Evolutionary conservation across 1,139 yeast species (phyloP).

Genomic region (Protomyces lactucae-debilis): DNA sequence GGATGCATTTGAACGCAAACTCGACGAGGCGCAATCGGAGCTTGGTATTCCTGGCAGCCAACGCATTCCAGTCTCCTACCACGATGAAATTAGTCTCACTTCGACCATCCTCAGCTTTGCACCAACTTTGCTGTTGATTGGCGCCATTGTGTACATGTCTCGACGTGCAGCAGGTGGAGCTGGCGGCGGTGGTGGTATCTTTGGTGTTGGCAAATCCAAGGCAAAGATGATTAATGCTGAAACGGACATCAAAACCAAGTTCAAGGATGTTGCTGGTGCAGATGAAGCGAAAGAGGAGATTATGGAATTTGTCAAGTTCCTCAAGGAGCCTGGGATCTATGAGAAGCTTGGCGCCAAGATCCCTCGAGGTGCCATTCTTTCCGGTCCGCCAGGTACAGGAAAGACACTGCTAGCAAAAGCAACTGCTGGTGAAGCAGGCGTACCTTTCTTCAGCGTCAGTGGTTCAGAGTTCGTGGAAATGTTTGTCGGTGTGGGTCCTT

Average conservation of each 20-base stretch:
- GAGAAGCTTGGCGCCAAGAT: slow-evolving; percentile 92
- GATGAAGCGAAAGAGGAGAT: slow-evolving; percentile 97
- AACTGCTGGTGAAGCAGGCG: slow-evolving; percentile 98
- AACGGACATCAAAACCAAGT: slow-evolving; percentile 78
- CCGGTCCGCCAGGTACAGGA: slow-evolving; percentile 99
- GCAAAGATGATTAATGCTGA: slow-evolving; percentile 92
- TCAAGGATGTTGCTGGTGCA: slow-evolving; percentile 95
- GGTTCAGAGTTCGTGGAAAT: slow-evolving; percentile 98
- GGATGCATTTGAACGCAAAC: slow-evolving; percentile 80
- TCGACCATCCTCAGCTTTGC: slow-evolving; percentile 66
- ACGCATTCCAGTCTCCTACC: slow-evolving; percentile 78
- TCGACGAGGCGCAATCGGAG: slow-evolving; percentile 69
- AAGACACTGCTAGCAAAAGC: slow-evolving; percentile 96
- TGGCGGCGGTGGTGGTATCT: slow-evolving; percentile 56
- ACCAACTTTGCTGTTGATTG: slow-evolving; percentile 79
- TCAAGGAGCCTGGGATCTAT: slow-evolving; percentile 82
- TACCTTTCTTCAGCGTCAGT: slow-evolving; percentile 88
- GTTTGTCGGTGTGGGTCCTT: slow-evolving; percentile 99
- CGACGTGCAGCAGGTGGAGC: slow-evolving; percentile 53
- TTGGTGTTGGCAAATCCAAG: slow-evolving; percentile 35
- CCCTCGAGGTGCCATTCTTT: slow-evolving; percentile 93
- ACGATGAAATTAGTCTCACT: slow-evolving; percentile 60
- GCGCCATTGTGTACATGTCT: slow-evolving; percentile 76
- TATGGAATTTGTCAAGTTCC: slow-evolving; percentile 91
- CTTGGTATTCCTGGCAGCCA: slow-evolving; percentile 58